Base-by-base conservation (phyloP, 2,329 filamentous ascomycete species). In the Phaeosphaeriaceae sp. region DNA sequence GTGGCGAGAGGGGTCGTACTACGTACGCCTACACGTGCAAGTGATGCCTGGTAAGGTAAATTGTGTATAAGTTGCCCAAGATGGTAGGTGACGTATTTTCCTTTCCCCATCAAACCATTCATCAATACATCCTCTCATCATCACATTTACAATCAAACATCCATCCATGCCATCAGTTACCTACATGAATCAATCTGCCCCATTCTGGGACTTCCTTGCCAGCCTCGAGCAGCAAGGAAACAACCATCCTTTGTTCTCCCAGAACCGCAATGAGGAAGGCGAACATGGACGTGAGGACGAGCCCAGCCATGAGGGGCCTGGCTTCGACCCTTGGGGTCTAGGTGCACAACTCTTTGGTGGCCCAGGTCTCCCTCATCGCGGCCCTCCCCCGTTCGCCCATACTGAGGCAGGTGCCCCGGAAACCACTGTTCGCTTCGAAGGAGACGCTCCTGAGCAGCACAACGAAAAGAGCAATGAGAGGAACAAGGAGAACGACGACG, bases 151-250 rank as follows among this genome's bases (percentile, higher is more conserved):
- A 64, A 49, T 3, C 51, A 7, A 46, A 48, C 25, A 44, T 33
- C 55, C 21, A 62, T 60, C 56, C 7, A 86, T 86, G 84, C 80
- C 84, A 69, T 82, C 82, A 54, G 75, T 85, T 58, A 78, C 80
- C 57, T 82, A 84, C 69, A 80, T 84, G 76, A 85, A 85, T 57
- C 78, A 81, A 54, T 79, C 79, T 4, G 79, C 81, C 66, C 82
- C 83, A 51, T 85, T 86, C 70, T 86, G 85, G 84, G 83, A 86
- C 70, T 84, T 83, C 58, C 65, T 86, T 53, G 79, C 82, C 52
- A 77, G 74, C 60, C 76, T 87, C 13, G 83, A 86, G 63, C 75
- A 81, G 53, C 75, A 79, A 71, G 79, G 77, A 53, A 58, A 67
- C 33, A 71, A 77, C 22, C 79, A 84, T 66, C 80, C 83, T 24